Base-by-base conservation (phyloP, 2,329 filamentous ascomycete genomes). In the Monilinia laxa region DNA sequence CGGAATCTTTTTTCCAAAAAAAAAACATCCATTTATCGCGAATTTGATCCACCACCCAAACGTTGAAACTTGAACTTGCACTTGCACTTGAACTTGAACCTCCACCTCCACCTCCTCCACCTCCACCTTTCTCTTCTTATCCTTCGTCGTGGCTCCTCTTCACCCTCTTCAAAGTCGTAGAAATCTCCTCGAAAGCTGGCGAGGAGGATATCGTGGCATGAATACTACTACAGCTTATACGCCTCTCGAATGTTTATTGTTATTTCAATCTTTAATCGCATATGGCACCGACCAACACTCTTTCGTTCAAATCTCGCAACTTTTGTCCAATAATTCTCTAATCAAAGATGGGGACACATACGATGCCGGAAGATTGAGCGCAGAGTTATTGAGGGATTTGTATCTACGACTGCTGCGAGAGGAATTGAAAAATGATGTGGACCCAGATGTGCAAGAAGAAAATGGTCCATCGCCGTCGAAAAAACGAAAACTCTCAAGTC, bases 181-280 rank as follows among this genome's bases (percentile, higher is more conserved):
- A 79, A 80, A 78, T 80, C 80, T 80, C 82, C 81, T 84, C 82
- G 82, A 83, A 79, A 78, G 78, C 79, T 80, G 81, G 80, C 82
- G 83, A 84, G 82, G 82, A 76, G 81, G 81, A 76, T 79, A 78
- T 76, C 77, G 81, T 81, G 83, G 81, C 78, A 85, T 85, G 83
- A 84, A 81, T 81, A 78, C 79, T 75, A 78, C 79, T 78, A 83
- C 83, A 76, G 82, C 84, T 75, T 93, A 95, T 80, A 94, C 92
- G 76, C 86, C 89, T 73, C 90, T 96, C 82, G 93, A 96, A 84
- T 90, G 89, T 76, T 84, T 96, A 69, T 85, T 95, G 72, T 85
- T 96, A 75, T 94, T 95, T 80, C 91, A 94, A 79, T 89, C 89
- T 69, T 84, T 96, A 71, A 84, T 87, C 72, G 82, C 82, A 72